Evolutionary conservation across 768 basidiomycete genomes (phyloP).

Genomic region (Lentinula boryana): DNA sequence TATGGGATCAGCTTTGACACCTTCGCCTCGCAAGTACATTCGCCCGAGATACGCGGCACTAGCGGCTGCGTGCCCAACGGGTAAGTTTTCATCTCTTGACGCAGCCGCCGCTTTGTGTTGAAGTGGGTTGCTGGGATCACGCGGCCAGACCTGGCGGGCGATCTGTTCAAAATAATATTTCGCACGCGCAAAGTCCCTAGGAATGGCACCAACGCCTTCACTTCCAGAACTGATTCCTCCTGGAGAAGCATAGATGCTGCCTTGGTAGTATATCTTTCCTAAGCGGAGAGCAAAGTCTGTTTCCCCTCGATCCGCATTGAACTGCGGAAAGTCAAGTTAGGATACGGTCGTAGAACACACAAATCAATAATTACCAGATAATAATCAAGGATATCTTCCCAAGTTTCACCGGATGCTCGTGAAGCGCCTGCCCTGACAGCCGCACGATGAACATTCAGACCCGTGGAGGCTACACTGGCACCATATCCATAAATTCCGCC

Average conservation of each 20-base stretch:
- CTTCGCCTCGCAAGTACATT: slow-evolving; percentile 94
- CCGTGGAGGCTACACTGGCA: slow-evolving; percentile 89
- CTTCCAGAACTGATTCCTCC: slow-evolving; percentile 86
- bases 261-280: slow-evolving; percentile 95
- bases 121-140: slow-evolving; percentile 59
- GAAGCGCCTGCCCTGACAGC: slow-evolving; percentile 82
- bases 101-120: slow-evolving; percentile 32
- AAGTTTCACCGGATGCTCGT: slow-evolving; percentile 85
- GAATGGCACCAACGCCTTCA: slow-evolving; percentile 88
- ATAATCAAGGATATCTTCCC: slow-evolving; percentile 90
- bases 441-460: slow-evolving; percentile 61
- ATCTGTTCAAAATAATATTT: slow-evolving; percentile 80
- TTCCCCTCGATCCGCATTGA: slow-evolving; percentile 92
- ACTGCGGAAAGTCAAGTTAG: slow-evolving; percentile 39
- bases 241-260: slow-evolving; percentile 75
- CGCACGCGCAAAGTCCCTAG: slow-evolving; percentile 72
- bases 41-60: slow-evolving; percentile 88
- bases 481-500: slow-evolving; percentile 96
- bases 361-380: slow-evolving; percentile 54
- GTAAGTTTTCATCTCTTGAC: slow-evolving; percentile 46
- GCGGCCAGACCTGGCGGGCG: slow-evolving; percentile 82
- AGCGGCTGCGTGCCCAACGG: slow-evolving; percentile 61
- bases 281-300: slow-evolving; percentile 85
- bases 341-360: not conserved
- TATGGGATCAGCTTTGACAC: slow-evolving; percentile 68